Base-by-base conservation (phyloP, 768 basidiomycete genomes). In the Gelatoporia subvermispora region DNA sequence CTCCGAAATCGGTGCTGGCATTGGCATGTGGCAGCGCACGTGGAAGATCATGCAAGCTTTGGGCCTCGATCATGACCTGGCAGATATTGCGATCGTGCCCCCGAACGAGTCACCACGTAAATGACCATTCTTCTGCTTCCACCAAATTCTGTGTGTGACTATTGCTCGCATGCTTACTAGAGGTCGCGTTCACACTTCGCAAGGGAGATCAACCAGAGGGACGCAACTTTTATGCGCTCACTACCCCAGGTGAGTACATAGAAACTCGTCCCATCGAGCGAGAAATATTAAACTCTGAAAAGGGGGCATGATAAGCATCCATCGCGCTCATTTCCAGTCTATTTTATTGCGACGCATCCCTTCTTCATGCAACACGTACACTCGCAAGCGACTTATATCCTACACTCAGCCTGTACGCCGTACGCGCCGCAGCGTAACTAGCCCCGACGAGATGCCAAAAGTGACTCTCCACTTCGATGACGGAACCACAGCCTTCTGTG, bases 311-410 rank as follows among this genome's bases (percentile, higher is more conserved):
- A 49, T 67, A 28, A 55, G 48, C 5, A 71, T 88, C 52, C 85
- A 85, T 62, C 79, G 86, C 15, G 73, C 83, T 20, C 82, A 85
- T 55, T 84, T 87, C 56, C 84, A 86, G 48, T 63, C 68, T 18
- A 75, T 73, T 2, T 70, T 88, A 46, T 70, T 88, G 8, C 62
- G 67, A 36, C 68, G 69, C 48, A 63, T 86, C 23, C 68, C 76
- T 1, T 57, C 71, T 15, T 66, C 71, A 3, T 77, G 72, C 57
- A 69, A 65, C 42, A 70, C 74, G 4, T 68, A 76, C 48, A 78
- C 75, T 45, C 72, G 70, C 13, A 88, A 84, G 61, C 81, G 80
- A 15, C 72, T 88, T 20, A 68, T 71, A 45, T 75, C 77, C 1
- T 87, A 82, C 59, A 63, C 55, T 4, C 79, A 82, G 52, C 66